Percentiles rank a stretch among this genome's conserved stretches.
These are phyloP conservation scores for Chlorella sp. DNA, from an alignment of 139 green algal species.

Conservation along the genomic window DNA sequence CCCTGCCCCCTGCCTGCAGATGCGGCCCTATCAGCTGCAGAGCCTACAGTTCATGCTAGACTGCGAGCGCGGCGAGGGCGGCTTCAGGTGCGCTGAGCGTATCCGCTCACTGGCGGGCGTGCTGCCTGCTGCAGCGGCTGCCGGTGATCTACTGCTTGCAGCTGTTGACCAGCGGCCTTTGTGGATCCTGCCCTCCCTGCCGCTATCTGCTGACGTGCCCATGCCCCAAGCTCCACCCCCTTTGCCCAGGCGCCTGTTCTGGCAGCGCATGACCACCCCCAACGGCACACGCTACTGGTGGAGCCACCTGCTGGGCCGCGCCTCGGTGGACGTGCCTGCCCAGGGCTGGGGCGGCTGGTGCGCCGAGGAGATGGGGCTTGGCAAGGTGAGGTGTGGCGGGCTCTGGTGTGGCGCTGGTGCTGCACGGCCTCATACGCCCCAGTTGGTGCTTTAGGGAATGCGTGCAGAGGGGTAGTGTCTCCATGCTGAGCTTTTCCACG, in stretches of 20 bases:
- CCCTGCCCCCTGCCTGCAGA: not conserved
- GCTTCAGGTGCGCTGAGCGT: slow-evolving; percentile 18
- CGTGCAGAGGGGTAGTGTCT: not conserved
- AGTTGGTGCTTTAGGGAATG: no score
- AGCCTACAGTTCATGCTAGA: slow-evolving; percentile 77
- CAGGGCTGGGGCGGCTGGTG: slow-evolving; percentile 54
- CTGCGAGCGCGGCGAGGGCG: slow-evolving; percentile 47
- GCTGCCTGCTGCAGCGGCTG: no score
- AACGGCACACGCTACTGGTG: slow-evolving; percentile 43
- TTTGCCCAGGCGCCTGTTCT: slow-evolving; percentile 34
- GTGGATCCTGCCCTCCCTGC: no score
- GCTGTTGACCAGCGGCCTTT: no score
- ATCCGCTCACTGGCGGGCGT: no score
- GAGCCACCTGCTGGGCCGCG: slow-evolving; percentile 42
- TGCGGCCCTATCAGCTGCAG: slow-evolving; percentile 80
- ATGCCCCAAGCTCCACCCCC: not conserved
- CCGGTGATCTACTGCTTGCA: no score
- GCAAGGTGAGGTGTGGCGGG: no score
- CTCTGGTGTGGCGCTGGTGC: no score
- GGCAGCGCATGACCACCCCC: slow-evolving; percentile 16
- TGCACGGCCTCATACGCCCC: no score
- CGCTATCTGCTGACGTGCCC: no score
- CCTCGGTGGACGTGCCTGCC: slow-evolving; percentile 44
- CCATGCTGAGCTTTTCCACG: no score
- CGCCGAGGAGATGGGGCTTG: slow-evolving; percentile 73